Conservation (phyloP, 2,329 filamentous ascomycete genomes). For the Aulographum hederae region DNA sequence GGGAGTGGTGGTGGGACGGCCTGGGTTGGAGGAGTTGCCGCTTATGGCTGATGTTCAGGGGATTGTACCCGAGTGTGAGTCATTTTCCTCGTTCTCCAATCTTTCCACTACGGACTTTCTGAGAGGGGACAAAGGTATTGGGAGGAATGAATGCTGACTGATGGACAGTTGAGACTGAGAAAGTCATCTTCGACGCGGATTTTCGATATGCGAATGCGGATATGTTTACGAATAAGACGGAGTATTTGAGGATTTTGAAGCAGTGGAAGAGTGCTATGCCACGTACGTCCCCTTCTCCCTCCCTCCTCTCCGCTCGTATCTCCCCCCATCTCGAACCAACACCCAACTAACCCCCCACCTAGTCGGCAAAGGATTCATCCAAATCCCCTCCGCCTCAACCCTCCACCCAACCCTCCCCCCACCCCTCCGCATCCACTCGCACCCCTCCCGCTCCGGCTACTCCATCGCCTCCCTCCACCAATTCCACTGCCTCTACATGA, state of each 20-base stretch:
- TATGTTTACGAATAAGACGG: conserved; percentile 1
- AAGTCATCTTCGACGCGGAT: conserved; percentile 2
- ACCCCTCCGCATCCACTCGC: neutral
- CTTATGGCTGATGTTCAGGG: too few species aligned
- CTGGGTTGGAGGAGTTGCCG: too few species aligned
- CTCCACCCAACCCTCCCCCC: neutral
- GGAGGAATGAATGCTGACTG: too few species aligned
- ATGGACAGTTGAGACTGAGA: conserved; percentile 2
- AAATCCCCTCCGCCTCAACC: neutral
- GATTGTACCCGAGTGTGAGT: too few species aligned
- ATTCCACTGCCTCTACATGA: conserved; percentile 5
- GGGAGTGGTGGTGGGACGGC: too few species aligned
- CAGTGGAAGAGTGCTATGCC: conserved; percentile 3
- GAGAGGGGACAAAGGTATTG: too few species aligned
- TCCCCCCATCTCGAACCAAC: neutral
- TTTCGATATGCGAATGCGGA: conserved; percentile 1
- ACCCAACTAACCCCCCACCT: neutral
- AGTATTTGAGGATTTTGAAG: conserved; percentile 1
- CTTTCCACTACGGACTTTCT: too few species aligned
- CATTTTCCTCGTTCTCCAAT: too few species aligned
- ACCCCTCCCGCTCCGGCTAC: conserved; percentile 2
- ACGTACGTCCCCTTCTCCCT: too few species aligned
- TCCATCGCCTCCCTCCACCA: conserved; percentile 4
- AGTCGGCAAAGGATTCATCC: conserved; percentile 4
- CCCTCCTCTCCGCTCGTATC: neutral